phyloP scores from a whole-genome alignment of 768 basidiomycete species.

The Suillus lakei region DNA sequence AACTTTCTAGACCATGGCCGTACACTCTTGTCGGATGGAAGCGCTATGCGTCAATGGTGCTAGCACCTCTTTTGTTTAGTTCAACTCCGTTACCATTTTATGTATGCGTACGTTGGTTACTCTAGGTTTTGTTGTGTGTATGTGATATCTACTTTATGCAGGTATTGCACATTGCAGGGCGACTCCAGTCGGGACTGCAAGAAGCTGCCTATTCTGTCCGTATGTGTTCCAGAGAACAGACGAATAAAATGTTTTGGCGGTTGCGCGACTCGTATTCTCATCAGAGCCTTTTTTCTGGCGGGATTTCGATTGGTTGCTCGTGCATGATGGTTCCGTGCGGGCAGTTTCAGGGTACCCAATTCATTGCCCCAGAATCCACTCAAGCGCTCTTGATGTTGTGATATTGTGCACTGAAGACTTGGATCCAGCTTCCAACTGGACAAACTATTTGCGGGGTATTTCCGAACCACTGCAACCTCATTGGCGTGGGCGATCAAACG shows the following conservation, averaged over 20 bases:
- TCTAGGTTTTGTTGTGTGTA: slow-evolving; percentile 22
- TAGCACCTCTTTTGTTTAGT: slow-evolving; percentile 18
- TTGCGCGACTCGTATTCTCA: not conserved
- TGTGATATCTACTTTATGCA: slow-evolving; percentile 12
- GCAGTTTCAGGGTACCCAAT: not conserved
- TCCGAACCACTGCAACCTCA: not conserved
- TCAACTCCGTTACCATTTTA: slow-evolving; percentile 18
- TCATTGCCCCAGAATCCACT: not conserved
- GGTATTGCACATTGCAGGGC: slow-evolving; percentile 6
- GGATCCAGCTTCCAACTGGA: not conserved
- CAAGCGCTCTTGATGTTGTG: not conserved
- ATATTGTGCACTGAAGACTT: not conserved
- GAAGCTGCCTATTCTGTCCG: not conserved
- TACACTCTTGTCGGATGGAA: slow-evolving; percentile 14
- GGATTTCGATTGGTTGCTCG: not conserved
- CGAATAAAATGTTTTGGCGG: not conserved
- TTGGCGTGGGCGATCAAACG: not conserved
- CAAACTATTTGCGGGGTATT: not conserved
- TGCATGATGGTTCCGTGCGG: not conserved
- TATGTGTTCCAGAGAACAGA: not conserved
- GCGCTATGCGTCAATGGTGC: slow-evolving; percentile 3
- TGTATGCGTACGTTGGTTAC: slow-evolving; percentile 22
- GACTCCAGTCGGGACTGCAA: not conserved
- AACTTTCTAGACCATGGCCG: slow-evolving; percentile 14
- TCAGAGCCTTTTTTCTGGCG: not conserved